These are phyloP conservation scores for Mrakia blollopis DNA, from an alignment of 768 basidiomycete species.

Conservation along the genomic window DNA sequence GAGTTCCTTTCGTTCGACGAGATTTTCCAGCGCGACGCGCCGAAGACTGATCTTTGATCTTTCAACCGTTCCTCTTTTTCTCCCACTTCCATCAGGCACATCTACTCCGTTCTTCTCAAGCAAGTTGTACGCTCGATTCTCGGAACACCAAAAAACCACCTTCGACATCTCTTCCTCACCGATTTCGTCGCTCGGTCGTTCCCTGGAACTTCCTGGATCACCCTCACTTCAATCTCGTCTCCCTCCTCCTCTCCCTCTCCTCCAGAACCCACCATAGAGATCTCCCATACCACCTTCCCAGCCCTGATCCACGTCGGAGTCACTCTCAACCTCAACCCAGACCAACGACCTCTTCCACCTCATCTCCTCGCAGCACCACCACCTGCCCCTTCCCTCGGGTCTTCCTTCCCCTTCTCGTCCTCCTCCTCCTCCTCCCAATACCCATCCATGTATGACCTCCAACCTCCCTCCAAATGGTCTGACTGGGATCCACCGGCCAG, in stretches of 20 bases:
- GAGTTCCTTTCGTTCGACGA: background rate
- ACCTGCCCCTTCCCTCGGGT: background rate
- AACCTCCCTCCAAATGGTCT: background rate
- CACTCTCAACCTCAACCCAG: background rate
- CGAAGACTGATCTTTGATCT: background rate
- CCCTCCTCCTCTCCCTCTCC: background rate
- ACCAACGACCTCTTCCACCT: background rate
- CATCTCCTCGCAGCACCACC: background rate
- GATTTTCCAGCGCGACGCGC: background rate
- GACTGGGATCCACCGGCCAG: background rate
- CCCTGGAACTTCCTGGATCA: constrained; percentile 4
- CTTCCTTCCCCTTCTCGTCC: background rate
- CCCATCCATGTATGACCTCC: background rate
- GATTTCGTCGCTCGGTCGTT: background rate
- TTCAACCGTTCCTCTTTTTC: background rate
- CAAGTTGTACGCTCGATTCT: background rate
- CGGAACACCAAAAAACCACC: background rate
- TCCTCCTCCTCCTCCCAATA: background rate
- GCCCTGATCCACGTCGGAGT: background rate
- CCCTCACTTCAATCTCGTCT: background rate
- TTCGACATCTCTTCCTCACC: constrained; percentile 7
- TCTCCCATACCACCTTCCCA: background rate
- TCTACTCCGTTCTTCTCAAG: background rate
- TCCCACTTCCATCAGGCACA: background rate
- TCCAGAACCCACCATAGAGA: background rate